Evolutionary conservation across 129 eudicot species (phyloP).

Genomic region (Silybum marianum): DNA sequence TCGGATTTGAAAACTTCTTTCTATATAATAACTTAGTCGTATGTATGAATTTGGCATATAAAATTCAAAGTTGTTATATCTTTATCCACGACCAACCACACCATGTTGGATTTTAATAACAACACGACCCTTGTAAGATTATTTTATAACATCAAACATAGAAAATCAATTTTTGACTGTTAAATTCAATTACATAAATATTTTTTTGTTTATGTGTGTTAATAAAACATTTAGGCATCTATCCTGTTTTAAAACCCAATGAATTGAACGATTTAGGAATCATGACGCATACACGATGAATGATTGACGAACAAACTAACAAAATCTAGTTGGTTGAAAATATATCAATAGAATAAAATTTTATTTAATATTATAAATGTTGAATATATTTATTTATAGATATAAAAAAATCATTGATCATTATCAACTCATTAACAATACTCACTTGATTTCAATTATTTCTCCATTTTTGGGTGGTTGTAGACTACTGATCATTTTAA

Average conservation of each 20-base stretch:
- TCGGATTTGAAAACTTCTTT: neutral
- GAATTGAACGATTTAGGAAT: neutral
- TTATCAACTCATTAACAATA: neutral
- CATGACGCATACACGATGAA: neutral
- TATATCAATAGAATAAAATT: neutral
- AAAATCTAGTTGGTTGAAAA: constrained; percentile 1
- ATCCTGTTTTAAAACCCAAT: neutral
- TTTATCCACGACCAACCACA: neutral
- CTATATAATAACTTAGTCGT: neutral
- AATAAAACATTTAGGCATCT: neutral
- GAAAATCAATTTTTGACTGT: neutral
- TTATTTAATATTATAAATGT: neutral
- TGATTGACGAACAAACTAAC: constrained; percentile 1
- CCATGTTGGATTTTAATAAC: neutral
- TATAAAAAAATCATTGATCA: neutral
- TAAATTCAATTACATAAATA: neutral
- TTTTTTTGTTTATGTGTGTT: neutral
- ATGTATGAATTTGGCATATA: neutral
- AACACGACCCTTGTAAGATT: neutral
- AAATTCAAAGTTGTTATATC: constrained; percentile 19
- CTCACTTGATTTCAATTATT: neutral
- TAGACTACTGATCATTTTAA: neutral
- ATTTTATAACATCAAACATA: neutral
- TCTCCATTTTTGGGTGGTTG: neutral
- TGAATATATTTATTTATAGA: neutral